Evolutionary conservation across 148 eudicot species (phyloP), one percentile per base, ranked within the genome.

Genomic region (Silene conica): DNA sequence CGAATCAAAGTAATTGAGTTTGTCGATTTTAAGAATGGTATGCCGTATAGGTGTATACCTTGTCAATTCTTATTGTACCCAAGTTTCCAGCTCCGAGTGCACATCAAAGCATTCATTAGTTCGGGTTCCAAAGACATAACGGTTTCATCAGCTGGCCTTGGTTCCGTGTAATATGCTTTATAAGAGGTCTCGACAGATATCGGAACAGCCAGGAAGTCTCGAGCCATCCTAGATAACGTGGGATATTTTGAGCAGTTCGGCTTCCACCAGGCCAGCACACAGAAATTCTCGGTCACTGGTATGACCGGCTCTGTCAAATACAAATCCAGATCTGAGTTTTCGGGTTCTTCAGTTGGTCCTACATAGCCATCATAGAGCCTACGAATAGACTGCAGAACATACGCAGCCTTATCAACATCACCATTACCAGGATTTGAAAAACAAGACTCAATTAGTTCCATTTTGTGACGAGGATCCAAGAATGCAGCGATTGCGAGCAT

Each of bases 221-320:
- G 60, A 56, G 60, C 60, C 60, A 56, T 56, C 76, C 66, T 82
- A 48, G 81, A 78, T 55, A 82, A 68, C 4, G 16, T 31, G 31
- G 82, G 82, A 67, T 82, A 82, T 58, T 72, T 78, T 34, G 65
- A 28, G 61, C 81, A 74, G 69, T 73, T 70, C 3, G 76, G 65
- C 72, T 75, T 78, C 84, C 84, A 78, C 79, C 81, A 82, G 8
- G n/a, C 10, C 70, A 82, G 43, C 34, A 78, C 28, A 46, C 67
- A 71, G 58, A 82, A 78, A 34, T 78, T 71, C 58, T 61, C 65
- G 23, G 31, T 71, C 81, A 73, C 69, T n/a, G 79, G 76, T 45
- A 74, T 7, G 45, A 82, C 76, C 9, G 79, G 79, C 74, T 78
- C 81, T 71, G 75, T 81, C 11, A 82, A 16, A 45, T 82, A 82